These are phyloP conservation scores for Laguncularia racemosa DNA, from an alignment of 345 rosid genomes.

Conservation along the genomic window DNA sequence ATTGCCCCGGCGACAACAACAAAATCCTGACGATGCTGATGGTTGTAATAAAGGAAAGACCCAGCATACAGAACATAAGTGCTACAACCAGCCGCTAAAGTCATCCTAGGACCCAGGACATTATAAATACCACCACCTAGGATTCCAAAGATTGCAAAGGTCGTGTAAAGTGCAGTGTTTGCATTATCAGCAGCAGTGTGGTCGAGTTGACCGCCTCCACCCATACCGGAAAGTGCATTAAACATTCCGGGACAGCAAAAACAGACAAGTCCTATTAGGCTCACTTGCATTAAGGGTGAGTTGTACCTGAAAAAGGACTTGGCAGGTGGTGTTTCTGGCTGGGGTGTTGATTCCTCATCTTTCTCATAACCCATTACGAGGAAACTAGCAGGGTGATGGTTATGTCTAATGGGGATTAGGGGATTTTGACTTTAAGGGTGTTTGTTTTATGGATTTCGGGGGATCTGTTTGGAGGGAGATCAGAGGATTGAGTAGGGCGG, in stretches of 20 bases:
- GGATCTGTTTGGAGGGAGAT: no score
- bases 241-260: slow-evolving; percentile 98
- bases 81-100: slow-evolving; percentile 62
- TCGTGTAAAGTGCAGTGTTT: slow-evolving; percentile 60
- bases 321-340: not conserved
- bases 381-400: not conserved
- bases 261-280: slow-evolving; percentile 75
- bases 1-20: slow-evolving; percentile 50
- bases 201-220: slow-evolving; percentile 87
- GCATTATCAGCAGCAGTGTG: slow-evolving; percentile 81
- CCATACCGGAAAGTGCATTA: slow-evolving; percentile 96
- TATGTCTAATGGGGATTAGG: not conserved
- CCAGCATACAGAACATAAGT: slow-evolving; percentile 69
- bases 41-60: slow-evolving; percentile 61
- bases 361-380: slow-evolving; percentile 7
- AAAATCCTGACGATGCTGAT: slow-evolving; percentile 35
- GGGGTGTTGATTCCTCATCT: slow-evolving; percentile 14
- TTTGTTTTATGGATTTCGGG: no score
- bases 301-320: slow-evolving; percentile 45
- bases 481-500: not conserved
- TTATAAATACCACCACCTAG: slow-evolving; percentile 64
- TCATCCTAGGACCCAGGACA: slow-evolving; percentile 51
- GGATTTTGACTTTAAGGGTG: no score
- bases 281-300: slow-evolving; percentile 68
- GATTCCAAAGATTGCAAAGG: slow-evolving; percentile 53